Percentiles rank a stretch among this genome's conserved stretches.
phyloP scores from a whole-genome alignment of 2,329 filamentous ascomycete genomes.

The Aureobasidium namibiae region DNA sequence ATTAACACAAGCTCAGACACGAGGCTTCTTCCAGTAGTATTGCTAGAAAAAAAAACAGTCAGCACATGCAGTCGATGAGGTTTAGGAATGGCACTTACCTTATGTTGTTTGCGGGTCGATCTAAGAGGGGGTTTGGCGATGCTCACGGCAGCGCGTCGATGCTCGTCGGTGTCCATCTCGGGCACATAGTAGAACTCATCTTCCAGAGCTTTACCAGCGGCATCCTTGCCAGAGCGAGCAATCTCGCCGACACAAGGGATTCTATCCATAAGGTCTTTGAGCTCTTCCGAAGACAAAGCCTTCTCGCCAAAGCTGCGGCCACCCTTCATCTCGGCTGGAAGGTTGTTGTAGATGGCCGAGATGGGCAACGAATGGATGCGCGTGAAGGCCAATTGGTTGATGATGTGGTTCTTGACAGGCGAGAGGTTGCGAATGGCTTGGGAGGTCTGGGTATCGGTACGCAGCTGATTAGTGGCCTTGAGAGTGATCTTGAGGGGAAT shows the following conservation, averaged over 20 bases:
- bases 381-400: conserved; percentile 93
- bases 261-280: conserved; percentile 64
- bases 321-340: conserved; percentile 51
- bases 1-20: conserved; percentile 7
- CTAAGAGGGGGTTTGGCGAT: conserved; percentile 82
- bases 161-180: conserved; percentile 72
- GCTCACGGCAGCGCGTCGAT: conserved; percentile 72
- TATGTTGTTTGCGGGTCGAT: conserved; percentile 90
- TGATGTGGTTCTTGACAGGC: conserved; percentile 71
- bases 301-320: conserved; percentile 26
- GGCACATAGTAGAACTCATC: conserved; percentile 96
- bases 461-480: conserved; percentile 19
- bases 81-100: conserved; percentile 53
- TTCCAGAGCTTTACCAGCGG: conserved; percentile 85
- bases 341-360: conserved; percentile 78
- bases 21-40: conserved; percentile 18
- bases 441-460: conserved; percentile 11
- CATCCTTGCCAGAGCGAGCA: conserved; percentile 84
- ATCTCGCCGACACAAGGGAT: conserved; percentile 83
- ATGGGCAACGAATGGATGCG: conserved; percentile 85
- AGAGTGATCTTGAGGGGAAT: conserved; percentile 24
- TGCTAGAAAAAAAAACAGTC: conserved; percentile 5
- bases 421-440: conserved; percentile 22
- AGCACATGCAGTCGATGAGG: neutral
- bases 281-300: conserved; percentile 49